Evolutionary conservation across 2,329 filamentous ascomycete species (phyloP).

Genomic region (Monascus ruber): DNA sequence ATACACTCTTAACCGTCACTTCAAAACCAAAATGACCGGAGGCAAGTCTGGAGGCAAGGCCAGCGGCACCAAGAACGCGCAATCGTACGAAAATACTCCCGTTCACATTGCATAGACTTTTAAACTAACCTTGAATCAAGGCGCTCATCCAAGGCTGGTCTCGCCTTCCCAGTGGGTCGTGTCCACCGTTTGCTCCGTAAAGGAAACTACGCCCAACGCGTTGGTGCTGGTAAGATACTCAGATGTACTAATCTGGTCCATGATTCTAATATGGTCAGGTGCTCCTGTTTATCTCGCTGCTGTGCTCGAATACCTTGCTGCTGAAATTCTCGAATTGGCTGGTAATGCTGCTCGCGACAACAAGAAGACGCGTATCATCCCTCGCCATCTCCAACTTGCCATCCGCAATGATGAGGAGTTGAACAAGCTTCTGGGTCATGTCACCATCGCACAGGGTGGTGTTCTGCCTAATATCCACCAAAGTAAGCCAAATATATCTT

Average conservation of each 20-base stretch:
- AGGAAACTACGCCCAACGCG: conserved; percentile 99
- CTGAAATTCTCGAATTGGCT: conserved; percentile 97
- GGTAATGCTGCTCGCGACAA: conserved; percentile 98
- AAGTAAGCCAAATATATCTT: conserved; percentile 50
- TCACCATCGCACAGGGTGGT: conserved; percentile 95
- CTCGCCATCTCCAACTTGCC: conserved; percentile 95
- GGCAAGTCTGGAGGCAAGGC: conserved; percentile 99
- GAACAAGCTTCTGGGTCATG: conserved; percentile 95
- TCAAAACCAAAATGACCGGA: conserved; percentile 88
- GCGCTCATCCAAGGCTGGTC: conserved; percentile 97
- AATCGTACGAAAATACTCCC: conserved; percentile 64
- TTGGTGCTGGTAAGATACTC: conserved; percentile 66
- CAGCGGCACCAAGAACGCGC: conserved; percentile 96
- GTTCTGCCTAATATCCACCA: conserved; percentile 95
- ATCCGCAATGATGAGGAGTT: conserved; percentile 99
- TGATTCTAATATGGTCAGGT: conserved; percentile 30
- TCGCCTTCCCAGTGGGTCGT: conserved; percentile 98
- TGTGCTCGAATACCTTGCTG: conserved; percentile 95
- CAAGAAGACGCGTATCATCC: conserved; percentile 99
- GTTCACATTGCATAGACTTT: conserved; percentile 6
- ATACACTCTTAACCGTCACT: conserved; percentile 21
- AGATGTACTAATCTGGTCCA: background rate
- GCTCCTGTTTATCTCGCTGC: conserved; percentile 95
- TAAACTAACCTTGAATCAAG: conserved; percentile 44
- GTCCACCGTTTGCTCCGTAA: conserved; percentile 97